phyloP scores from a whole-genome alignment of 176 grass and related monocot genomes.

The Puccinellia tenuiflora region DNA sequence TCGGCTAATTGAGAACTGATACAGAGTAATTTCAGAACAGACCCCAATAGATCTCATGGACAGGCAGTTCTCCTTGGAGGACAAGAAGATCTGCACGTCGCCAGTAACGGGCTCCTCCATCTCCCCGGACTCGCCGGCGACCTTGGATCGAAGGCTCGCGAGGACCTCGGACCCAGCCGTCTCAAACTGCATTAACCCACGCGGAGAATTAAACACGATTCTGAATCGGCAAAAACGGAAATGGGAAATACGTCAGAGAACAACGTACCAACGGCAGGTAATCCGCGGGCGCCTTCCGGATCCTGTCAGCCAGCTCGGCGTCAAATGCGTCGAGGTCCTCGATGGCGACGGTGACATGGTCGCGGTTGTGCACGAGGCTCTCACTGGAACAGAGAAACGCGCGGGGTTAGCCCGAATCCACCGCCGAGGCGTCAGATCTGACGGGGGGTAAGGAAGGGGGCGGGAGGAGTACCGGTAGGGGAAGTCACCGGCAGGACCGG shows the following conservation, averaged over 20 bases:
- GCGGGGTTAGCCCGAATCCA: not conserved
- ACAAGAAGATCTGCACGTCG: slow-evolving; percentile 90
- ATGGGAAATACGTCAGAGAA: not conserved
- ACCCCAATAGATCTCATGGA: slow-evolving; percentile 93
- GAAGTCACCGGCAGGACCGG: slow-evolving; percentile 72
- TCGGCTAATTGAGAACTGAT: not conserved
- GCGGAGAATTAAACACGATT: not conserved
- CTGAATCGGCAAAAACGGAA: not conserved
- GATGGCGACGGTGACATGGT: slow-evolving; percentile 80
- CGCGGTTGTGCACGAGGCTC: slow-evolving; percentile 83
- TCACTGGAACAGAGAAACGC: slow-evolving; percentile 40
- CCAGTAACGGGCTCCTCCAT: slow-evolving; percentile 82
- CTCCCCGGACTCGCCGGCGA: slow-evolving; percentile 81
- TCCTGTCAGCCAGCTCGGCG: slow-evolving; percentile 80
- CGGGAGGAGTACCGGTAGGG: slow-evolving; percentile 60
- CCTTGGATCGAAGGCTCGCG: slow-evolving; percentile 65
- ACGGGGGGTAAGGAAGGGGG: too few species aligned
- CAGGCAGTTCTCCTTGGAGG: slow-evolving; percentile 75
- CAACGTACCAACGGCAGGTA: slow-evolving; percentile 66
- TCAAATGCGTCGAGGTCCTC: slow-evolving; percentile 95
- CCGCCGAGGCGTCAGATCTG: not conserved
- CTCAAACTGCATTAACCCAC: slow-evolving; percentile 51
- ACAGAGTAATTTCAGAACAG: not conserved
- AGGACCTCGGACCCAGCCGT: slow-evolving; percentile 71
- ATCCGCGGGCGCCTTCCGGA: slow-evolving; percentile 83